These are phyloP conservation scores for Chloranthus sessilifolius DNA, from an alignment of 164 flowering plant species.

Conservation along the genomic window DNA sequence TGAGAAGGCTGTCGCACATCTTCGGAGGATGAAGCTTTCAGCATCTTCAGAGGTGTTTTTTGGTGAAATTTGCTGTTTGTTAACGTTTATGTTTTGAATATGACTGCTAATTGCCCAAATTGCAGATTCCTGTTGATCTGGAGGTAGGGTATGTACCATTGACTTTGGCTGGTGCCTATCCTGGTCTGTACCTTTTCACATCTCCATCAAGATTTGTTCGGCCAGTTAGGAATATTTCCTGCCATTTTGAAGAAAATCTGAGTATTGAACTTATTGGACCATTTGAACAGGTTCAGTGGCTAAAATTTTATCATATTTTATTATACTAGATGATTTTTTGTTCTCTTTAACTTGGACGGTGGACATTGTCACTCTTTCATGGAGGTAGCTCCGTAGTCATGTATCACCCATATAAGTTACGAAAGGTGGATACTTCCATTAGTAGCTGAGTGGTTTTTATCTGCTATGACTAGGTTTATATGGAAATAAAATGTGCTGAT, in stretches of 20 bases:
- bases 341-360: not conserved
- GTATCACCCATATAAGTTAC: too few relatives aligned
- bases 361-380: not conserved
- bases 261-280: conserved; percentile 90
- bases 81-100: not conserved
- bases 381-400: too few relatives aligned
- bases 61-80: not conserved
- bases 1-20: conserved; percentile 56
- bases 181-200: conserved; percentile 80
- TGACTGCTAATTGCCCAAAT: not conserved
- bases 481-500: conserved; percentile 94
- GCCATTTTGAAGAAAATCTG: conserved; percentile 28
- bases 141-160: conserved; percentile 94
- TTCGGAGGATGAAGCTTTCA: conserved; percentile 61
- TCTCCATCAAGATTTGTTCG: conserved; percentile 86
- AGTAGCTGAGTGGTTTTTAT: conserved; percentile 1
- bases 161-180: conserved; percentile 78
- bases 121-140: conserved; percentile 83
- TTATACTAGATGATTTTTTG: not conserved
- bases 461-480: conserved; percentile 48
- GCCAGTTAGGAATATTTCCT: conserved; percentile 70
- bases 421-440: too few relatives aligned
- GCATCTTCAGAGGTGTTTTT: conserved; percentile 46
- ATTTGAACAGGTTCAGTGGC: conserved; percentile 72
- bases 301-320: not conserved